Percentiles rank a stretch among this genome's conserved stretches.
Evolutionary conservation across 371 early-diverging fungal species (phyloP).

Genomic region (Batrachochytrium dendrobatidis): DNA sequence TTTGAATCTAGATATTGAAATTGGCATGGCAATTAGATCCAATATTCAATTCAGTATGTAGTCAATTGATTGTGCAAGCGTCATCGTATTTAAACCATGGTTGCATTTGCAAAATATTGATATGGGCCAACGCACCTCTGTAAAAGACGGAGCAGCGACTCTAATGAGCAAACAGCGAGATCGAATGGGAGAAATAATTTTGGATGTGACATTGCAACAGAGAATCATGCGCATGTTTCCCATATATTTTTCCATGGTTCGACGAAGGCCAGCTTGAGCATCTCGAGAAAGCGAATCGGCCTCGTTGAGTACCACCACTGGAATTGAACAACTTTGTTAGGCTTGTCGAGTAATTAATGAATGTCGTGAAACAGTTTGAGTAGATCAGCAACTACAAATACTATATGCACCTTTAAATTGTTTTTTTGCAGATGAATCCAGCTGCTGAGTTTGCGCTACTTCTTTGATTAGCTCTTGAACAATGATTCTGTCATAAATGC

Average conservation of each 20-base stretch:
- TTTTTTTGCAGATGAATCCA: constrained; percentile 70
- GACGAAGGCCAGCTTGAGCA: constrained; percentile 96
- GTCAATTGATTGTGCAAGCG: neutral
- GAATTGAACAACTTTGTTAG: constrained; percentile 4
- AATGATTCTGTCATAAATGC: constrained; percentile 90
- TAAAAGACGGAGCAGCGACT: constrained; percentile 67
- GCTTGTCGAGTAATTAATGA: neutral
- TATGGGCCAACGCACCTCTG: constrained; percentile 47
- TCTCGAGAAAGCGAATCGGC: constrained; percentile 90
- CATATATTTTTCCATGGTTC: constrained; percentile 99
- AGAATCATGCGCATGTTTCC: constrained; percentile 88
- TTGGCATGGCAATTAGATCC: neutral
- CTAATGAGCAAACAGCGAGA: constrained; percentile 92
- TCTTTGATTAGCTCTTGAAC: constrained; percentile 97
- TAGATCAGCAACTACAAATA: neutral
- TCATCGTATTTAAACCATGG: neutral
- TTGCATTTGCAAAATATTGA: neutral
- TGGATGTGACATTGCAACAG: constrained; percentile 83
- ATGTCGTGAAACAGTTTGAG: too few relatives aligned
- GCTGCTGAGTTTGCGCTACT: constrained; percentile 96
- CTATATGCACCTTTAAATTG: constrained; percentile 69
- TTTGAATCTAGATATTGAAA: constrained; percentile 40
- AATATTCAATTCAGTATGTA: neutral
- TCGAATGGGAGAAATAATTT: constrained; percentile 93
- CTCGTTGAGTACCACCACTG: constrained; percentile 93